Conservation (phyloP, 2,329 filamentous ascomycete species). For the Cladosporium sp. region DNA sequence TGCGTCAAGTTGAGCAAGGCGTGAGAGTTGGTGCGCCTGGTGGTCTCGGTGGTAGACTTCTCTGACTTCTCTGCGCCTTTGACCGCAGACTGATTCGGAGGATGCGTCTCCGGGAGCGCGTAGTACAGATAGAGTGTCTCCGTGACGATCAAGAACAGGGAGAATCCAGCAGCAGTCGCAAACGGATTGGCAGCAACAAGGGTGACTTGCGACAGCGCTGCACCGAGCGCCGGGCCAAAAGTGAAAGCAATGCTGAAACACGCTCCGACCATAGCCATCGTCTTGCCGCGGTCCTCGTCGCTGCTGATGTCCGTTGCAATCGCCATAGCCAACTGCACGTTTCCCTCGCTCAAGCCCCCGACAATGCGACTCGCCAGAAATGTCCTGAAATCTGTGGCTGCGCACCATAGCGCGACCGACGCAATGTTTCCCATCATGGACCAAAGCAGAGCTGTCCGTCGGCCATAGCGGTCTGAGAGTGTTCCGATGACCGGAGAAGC, state of each 20-base stretch:
- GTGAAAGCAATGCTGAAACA: constrained; percentile 98
- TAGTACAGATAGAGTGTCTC: constrained; percentile 87
- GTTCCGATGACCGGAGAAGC: constrained; percentile 86
- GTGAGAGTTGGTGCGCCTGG: constrained; percentile 70
- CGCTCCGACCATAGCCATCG: constrained; percentile 92
- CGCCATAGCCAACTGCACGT: constrained; percentile 90
- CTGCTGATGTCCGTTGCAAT: constrained; percentile 96
- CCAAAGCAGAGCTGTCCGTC: constrained; percentile 76
- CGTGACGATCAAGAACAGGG: constrained; percentile 71
- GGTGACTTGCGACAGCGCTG: constrained; percentile 71
- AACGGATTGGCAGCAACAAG: constrained; percentile 85
- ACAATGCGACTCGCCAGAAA: constrained; percentile 91
- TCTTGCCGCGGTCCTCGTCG: constrained; percentile 73
- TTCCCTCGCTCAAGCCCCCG: constrained; percentile 90
- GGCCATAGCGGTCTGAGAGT: constrained; percentile 82
- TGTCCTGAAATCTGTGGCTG: constrained; percentile 87
- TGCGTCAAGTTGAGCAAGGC: constrained; percentile 76
- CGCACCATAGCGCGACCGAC: constrained; percentile 89
- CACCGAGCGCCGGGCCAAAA: constrained; percentile 86
- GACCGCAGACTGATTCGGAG: constrained; percentile 20
- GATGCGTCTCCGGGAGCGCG: constrained; percentile 79
- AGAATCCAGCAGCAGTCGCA: constrained; percentile 83
- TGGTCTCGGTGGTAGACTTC: constrained; percentile 15
- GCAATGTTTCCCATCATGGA: constrained; percentile 92
- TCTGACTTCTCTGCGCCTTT: constrained; percentile 17